Percentiles rank a stretch among this genome's conserved stretches.
phyloP scores from a whole-genome alignment of 495 filamentous ascomycete genomes.

The Ramalina peruviana region DNA sequence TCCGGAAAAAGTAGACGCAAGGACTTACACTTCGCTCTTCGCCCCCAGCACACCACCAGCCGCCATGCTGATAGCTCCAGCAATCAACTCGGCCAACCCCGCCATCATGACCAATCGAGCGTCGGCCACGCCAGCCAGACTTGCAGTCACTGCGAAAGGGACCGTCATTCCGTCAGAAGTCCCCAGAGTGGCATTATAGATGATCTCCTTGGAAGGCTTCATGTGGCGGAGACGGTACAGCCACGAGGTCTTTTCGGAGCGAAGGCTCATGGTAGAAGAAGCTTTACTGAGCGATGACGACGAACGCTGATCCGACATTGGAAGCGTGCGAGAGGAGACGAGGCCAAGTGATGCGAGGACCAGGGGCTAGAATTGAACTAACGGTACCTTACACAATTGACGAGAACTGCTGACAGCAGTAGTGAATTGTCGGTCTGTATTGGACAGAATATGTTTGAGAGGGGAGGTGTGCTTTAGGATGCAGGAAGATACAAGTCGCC shows the following conservation, averaged over 20 bases:
- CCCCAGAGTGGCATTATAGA: constrained; percentile 48
- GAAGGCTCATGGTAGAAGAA: not conserved
- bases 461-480: too few species aligned
- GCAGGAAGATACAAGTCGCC: too few species aligned
- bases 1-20: not conserved
- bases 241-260: not conserved
- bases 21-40: constrained; percentile 48
- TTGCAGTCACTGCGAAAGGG: constrained; percentile 45
- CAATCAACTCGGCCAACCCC: constrained; percentile 43
- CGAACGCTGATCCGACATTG: not conserved
- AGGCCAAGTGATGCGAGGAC: too few species aligned
- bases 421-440: too few species aligned
- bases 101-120: constrained; percentile 45
- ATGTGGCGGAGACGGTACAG: not conserved
- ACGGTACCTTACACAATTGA: too few species aligned
- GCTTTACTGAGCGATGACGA: not conserved
- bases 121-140: constrained; percentile 35
- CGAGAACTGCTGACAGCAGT: too few species aligned
- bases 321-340: too few species aligned
- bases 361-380: too few species aligned
- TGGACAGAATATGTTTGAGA: too few species aligned
- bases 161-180: constrained; percentile 47
- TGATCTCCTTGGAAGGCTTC: constrained; percentile 25
- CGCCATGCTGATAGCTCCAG: constrained; percentile 46
- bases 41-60: constrained; percentile 51